Base-by-base conservation (phyloP, 2,329 filamentous ascomycete species). In the Beauveria sp. region DNA sequence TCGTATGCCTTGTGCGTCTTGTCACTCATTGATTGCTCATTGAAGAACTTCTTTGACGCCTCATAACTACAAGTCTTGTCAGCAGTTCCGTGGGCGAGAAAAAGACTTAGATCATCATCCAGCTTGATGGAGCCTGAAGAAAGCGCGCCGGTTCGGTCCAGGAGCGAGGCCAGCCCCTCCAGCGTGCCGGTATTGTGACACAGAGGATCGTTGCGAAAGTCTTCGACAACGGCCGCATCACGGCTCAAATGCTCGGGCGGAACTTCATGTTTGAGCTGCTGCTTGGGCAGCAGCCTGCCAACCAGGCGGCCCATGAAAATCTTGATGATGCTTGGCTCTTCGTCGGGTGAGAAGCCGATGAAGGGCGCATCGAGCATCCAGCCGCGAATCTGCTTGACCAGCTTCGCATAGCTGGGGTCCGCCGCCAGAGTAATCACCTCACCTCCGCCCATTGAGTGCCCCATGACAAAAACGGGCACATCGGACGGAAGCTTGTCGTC, bases 391-490 rank as follows among this genome's bases (percentile, higher is more conserved):
- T 81, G 77, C 42, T 76, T 72, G 47, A 85, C 79, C 14, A 90
- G 71, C 18, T 84, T 80, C 49, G 75, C 74, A 70, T 85, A 81
- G 60, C 72, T 63, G 1, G 78, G 72, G 59, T 81, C 77, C 60
- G 77, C 80, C 26, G 81, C 81, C 24, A 88, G 72, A 49, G 84
- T 86, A 9, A 96, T 77, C 6, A 86, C 83, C 74, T 96, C 83
- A 26, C 86, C 90, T 63, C 93, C 93, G 66, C 93, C 93, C 91
- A 96, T 96, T 24, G 88, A 92, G 74, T 96, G 91, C 58, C 93
- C 93, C 78, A 95, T 86, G 22, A 97, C 81, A 75, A 96, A 97
- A 18, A 96, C 70, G 0, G 91, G 91, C 42, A 79, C 75, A 4
- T 74, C 68, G 26, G 73, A 72, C 10, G 80, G 80, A 5, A 87